Conservation (phyloP, 1,284 basidiomycete genomes). For the Trametes pubescens region DNA sequence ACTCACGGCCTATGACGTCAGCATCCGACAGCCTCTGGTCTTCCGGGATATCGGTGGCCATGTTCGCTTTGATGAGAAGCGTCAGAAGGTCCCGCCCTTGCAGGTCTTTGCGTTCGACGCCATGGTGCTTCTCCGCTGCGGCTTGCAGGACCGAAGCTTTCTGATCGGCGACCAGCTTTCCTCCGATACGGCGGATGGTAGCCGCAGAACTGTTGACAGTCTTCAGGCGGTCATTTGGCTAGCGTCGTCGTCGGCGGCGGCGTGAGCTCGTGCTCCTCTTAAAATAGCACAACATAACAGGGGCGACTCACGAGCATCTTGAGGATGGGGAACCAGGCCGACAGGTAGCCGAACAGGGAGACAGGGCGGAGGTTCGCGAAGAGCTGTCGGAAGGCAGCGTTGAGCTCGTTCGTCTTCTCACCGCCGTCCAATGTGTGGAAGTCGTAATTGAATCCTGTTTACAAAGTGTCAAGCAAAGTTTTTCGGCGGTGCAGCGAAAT, state of each 20-base stretch:
- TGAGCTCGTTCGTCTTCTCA: conserved; percentile 48
- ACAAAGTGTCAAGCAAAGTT: background rate
- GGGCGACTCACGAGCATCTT: conserved; percentile 25
- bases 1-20: conserved; percentile 65
- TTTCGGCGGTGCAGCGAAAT: background rate
- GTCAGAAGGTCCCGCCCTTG: conserved; percentile 43
- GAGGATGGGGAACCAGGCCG: conserved; percentile 20
- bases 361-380: background rate
- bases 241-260: background rate
- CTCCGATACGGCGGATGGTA: conserved; percentile 46
- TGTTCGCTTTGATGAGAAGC: conserved; percentile 55
- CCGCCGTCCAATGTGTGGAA: conserved; percentile 50
- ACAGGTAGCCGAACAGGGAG: background rate
- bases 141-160: conserved; percentile 42
- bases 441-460: conserved; percentile 58
- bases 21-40: conserved; percentile 58
- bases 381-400: conserved; percentile 46
- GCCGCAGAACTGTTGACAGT: conserved; percentile 27
- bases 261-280: background rate
- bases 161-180: conserved; percentile 50
- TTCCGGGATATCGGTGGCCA: conserved; percentile 52
- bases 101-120: conserved; percentile 35
- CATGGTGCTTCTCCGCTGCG: conserved; percentile 32
- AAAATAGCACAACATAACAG: no score
- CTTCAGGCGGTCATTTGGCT: conserved; percentile 42